Percentiles rank a stretch among this genome's conserved stretches.
phyloP scores from a whole-genome alignment of 768 basidiomycete species.

The Amanita muscaria region DNA sequence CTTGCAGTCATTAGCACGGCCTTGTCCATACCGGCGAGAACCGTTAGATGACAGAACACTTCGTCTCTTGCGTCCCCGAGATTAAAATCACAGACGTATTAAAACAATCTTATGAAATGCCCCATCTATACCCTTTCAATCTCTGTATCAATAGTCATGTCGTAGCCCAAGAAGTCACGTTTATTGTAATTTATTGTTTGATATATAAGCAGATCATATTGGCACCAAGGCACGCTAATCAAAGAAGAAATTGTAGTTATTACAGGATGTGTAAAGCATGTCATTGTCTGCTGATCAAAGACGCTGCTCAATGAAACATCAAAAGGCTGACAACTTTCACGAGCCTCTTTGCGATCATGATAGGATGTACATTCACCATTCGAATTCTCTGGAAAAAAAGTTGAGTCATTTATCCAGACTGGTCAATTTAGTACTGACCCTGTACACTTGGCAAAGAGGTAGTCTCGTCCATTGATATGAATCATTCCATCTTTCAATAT shows the following conservation, averaged over 20 bases:
- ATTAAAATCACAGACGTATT: neutral
- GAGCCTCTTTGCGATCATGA: too few species aligned
- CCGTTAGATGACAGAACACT: conserved; percentile 8
- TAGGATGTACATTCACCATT: conserved; percentile 27
- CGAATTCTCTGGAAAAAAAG: conserved; percentile 31
- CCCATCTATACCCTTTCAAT: neutral
- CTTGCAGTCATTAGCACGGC: conserved; percentile 6
- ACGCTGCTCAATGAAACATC: neutral
- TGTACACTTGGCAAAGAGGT: conserved; percentile 93
- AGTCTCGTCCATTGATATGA: conserved; percentile 93
- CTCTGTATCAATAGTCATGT: neutral
- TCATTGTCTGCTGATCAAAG: too few species aligned
- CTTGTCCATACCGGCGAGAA: conserved; percentile 7
- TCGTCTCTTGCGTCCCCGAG: conserved; percentile 5
- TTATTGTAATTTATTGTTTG: neutral
- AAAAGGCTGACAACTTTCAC: too few species aligned
- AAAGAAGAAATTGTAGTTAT: too few species aligned
- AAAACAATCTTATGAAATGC: neutral
- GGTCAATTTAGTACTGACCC: conserved; percentile 55
- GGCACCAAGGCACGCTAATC: neutral
- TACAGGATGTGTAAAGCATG: too few species aligned
- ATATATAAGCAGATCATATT: neutral
- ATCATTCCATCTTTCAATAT: conserved; percentile 97
- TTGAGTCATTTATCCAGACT: neutral
- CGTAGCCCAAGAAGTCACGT: neutral